Percentiles rank a stretch among this genome's conserved stretches.
These are phyloP conservation scores for Atractiella rhizophila DNA, from an alignment of 768 basidiomycete species.

Conservation along the genomic window DNA sequence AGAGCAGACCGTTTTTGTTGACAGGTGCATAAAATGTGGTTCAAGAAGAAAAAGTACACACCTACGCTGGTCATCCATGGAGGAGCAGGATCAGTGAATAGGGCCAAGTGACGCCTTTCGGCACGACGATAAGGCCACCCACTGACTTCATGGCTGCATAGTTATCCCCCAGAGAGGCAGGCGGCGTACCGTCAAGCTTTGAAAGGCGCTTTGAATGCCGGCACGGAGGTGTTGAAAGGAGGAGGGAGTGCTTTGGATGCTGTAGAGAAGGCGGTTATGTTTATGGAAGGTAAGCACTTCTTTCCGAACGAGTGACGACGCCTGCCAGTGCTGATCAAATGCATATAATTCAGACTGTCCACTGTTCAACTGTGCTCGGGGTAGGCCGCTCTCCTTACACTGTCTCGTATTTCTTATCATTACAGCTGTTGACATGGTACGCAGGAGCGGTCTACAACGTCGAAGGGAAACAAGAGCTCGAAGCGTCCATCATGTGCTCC, in stretches of 20 bases:
- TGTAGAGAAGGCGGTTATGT: constrained; percentile 42
- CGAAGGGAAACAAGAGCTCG: constrained; percentile 62
- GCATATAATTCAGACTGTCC: constrained; percentile 33
- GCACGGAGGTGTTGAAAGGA: constrained; percentile 34
- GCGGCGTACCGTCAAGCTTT: constrained; percentile 38
- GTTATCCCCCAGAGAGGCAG: too few species aligned
- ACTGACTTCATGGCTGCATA: too few species aligned
- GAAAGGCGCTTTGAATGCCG: constrained; percentile 32
- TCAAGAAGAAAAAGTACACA: too few species aligned
- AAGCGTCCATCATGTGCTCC: constrained; percentile 56
- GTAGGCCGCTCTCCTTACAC: too few species aligned
- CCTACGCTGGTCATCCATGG: too few species aligned
- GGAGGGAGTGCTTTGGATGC: constrained; percentile 70
- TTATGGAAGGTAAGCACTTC: constrained; percentile 37
- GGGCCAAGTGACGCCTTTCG: too few species aligned
- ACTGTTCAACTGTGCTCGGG: constrained; percentile 53
- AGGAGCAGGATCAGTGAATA: too few species aligned
- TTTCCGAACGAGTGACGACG: not conserved
- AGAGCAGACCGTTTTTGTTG: too few species aligned
- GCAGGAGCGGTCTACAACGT: constrained; percentile 64
- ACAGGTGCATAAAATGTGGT: too few species aligned
- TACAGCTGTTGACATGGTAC: too few species aligned
- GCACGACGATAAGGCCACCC: too few species aligned
- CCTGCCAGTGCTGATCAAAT: not conserved
- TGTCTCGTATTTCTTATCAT: too few species aligned